phyloP scores from a whole-genome alignment of 1,284 basidiomycete species.

The Microbotryum saponariae region DNA sequence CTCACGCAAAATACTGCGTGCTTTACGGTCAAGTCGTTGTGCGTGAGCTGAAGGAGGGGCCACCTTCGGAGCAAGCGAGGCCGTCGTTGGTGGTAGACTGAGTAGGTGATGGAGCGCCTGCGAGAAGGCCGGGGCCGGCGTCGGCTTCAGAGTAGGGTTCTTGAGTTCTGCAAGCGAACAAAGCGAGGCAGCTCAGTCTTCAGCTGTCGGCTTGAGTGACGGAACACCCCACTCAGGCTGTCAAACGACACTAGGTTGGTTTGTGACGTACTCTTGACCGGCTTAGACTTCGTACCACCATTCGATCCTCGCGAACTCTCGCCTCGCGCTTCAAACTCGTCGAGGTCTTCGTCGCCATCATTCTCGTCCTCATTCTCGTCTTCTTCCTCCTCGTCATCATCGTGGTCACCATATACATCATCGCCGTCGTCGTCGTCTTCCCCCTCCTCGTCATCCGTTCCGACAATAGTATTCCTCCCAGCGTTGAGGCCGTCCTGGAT shows the following conservation, averaged over 20 bases:
- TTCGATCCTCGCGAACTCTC: conserved; percentile 19
- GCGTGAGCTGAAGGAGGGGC: conserved; percentile 25
- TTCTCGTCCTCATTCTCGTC: conserved; percentile 17
- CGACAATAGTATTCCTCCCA: conserved; percentile 4
- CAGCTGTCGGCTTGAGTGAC: neutral
- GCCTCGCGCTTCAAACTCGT: conserved; percentile 29
- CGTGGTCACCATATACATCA: conserved; percentile 12
- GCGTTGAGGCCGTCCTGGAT: conserved; percentile 19
- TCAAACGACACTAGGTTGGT: neutral
- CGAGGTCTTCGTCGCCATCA: conserved; percentile 22
- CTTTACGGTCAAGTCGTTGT: conserved; percentile 30
- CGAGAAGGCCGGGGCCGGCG: conserved; percentile 24
- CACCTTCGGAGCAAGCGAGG: conserved; percentile 20
- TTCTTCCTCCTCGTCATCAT: conserved; percentile 8
- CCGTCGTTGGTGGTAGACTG: conserved; percentile 23
- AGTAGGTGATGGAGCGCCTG: conserved; percentile 29
- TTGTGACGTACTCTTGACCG: conserved; percentile 27
- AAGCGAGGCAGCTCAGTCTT: neutral
- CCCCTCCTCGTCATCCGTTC: neutral
- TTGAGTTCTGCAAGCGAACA: conserved; percentile 19
- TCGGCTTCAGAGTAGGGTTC: conserved; percentile 30
- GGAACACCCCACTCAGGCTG: neutral
- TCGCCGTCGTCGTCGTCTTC: conserved; percentile 13
- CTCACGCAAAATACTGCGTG: conserved; percentile 30
- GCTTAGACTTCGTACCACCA: neutral